These are phyloP conservation scores for Tetracentron sinense DNA, from an alignment of 164 flowering plant genomes.

Conservation along the genomic window DNA sequence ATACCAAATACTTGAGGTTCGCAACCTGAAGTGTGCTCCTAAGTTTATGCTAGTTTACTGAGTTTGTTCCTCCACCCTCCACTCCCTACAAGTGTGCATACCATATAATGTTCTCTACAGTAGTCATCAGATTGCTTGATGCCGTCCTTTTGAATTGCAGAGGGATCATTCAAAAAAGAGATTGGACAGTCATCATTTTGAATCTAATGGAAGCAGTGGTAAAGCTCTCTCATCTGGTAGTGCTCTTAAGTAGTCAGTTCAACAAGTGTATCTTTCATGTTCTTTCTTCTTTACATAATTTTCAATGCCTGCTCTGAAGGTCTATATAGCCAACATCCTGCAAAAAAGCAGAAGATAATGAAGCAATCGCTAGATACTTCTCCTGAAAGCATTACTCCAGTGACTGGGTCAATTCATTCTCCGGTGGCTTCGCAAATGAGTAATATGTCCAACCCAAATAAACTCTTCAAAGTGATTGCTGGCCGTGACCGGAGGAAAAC, in stretches of 20 bases:
- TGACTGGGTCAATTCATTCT: slow-evolving; percentile 68
- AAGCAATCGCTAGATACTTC: slow-evolving; percentile 61
- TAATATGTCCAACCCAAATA: slow-evolving; percentile 82
- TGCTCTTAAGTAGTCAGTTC: background rate
- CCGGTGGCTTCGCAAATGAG: slow-evolving; percentile 96
- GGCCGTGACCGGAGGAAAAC: slow-evolving; percentile 73
- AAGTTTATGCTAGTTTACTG: too few species aligned
- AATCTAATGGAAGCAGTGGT: slow-evolving; percentile 76
- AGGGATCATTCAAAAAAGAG: slow-evolving; percentile 65
- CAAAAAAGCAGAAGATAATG: slow-evolving; percentile 69
- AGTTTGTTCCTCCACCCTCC: too few species aligned
- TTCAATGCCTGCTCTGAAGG: slow-evolving; percentile 35
- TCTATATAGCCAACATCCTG: slow-evolving; percentile 50
- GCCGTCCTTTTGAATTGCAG: slow-evolving; percentile 36
- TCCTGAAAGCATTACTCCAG: slow-evolving; percentile 49
- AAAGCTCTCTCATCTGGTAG: slow-evolving; percentile 14
- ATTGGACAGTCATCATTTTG: slow-evolving; percentile 55
- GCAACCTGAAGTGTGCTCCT: too few species aligned
- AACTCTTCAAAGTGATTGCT: slow-evolving; percentile 61
- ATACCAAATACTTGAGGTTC: too few species aligned
- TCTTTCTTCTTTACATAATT: slow-evolving; percentile 2
- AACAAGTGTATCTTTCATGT: background rate
- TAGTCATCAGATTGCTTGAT: slow-evolving; percentile 6
- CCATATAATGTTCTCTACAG: background rate
- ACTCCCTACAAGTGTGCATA: background rate